phyloP scores from a whole-genome alignment of 768 basidiomycete species.

The Strobilomyces dryophilus region DNA sequence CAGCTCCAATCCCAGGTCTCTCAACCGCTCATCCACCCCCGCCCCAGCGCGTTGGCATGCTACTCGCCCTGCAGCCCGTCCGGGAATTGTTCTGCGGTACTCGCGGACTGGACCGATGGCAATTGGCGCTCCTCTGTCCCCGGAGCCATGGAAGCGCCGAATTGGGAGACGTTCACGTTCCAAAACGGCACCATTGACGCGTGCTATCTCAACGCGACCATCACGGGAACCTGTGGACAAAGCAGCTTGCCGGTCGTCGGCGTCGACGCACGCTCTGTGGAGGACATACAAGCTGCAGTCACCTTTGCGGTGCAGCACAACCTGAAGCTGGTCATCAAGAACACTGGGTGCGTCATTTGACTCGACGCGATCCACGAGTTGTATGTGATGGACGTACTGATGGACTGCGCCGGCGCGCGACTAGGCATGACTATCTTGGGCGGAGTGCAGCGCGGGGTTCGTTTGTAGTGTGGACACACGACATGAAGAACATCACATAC shows the following conservation, averaged over 20 bases:
- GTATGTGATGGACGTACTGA: neutral
- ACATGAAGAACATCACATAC: constrained; percentile 38
- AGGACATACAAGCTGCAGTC: constrained; percentile 26
- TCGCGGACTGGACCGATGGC: constrained; percentile 1
- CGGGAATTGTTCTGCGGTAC: too few species aligned
- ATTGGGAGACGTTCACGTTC: constrained; percentile 34
- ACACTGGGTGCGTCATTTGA: constrained; percentile 20
- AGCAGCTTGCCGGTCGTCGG: constrained; percentile 24
- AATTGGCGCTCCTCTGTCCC: constrained; percentile 39
- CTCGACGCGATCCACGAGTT: neutral
- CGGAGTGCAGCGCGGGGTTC: constrained; percentile 36
- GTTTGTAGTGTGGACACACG: constrained; percentile 42
- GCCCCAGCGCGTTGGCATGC: too few species aligned
- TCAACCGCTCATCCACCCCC: too few species aligned
- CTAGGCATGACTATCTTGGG: constrained; percentile 39
- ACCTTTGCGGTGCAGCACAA: constrained; percentile 19
- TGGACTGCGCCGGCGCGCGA: neutral
- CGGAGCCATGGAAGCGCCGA: constrained; percentile 36
- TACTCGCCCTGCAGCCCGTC: too few species aligned
- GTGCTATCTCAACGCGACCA: constrained; percentile 30
- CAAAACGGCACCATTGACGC: constrained; percentile 43
- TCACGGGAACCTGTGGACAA: constrained; percentile 19
- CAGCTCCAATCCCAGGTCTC: too few species aligned
- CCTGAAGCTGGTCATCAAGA: constrained; percentile 25
- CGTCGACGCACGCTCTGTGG: constrained; percentile 21